These are phyloP conservation scores for Smittium culicis DNA, from an alignment of 371 early-diverging fungal genomes.

Conservation along the genomic window DNA sequence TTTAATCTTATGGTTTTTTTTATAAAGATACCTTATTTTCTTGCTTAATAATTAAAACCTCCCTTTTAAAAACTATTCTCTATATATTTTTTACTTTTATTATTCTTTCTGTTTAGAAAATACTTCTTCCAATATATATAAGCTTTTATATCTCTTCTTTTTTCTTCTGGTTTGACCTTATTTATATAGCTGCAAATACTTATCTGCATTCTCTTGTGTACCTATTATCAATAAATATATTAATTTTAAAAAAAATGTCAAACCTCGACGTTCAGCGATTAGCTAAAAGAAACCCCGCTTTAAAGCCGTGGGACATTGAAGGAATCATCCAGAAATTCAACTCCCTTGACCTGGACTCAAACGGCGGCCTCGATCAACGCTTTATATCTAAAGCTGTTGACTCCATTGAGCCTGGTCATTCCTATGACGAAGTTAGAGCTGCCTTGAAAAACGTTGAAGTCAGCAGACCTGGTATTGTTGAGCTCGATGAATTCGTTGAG, in stretches of 20 bases:
- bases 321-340: constrained; percentile 33
- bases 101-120: too few relatives aligned
- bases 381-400: constrained; percentile 55
- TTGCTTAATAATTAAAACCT: too few relatives aligned
- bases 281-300: constrained; percentile 28
- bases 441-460: constrained; percentile 55
- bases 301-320: constrained; percentile 37
- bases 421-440: constrained; percentile 61
- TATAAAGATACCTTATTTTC: too few relatives aligned
- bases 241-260: constrained; percentile 13
- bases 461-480: constrained; percentile 56
- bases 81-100: too few relatives aligned
- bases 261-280: constrained; percentile 25
- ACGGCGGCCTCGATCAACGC: constrained; percentile 58
- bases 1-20: too few relatives aligned
- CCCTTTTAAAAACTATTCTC: too few relatives aligned
- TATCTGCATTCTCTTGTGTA: too few relatives aligned
- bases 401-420: constrained; percentile 48
- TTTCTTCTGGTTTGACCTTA: too few relatives aligned
- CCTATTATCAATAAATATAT: too few relatives aligned
- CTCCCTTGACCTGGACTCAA: constrained; percentile 52
- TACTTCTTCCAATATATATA: too few relatives aligned
- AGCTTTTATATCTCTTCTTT: too few relatives aligned
- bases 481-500: constrained; percentile 72
- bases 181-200: too few relatives aligned